These are phyloP conservation scores for Alternaria ethzedia DNA, from an alignment of 2,329 filamentous ascomycete species.

Conservation along the genomic window DNA sequence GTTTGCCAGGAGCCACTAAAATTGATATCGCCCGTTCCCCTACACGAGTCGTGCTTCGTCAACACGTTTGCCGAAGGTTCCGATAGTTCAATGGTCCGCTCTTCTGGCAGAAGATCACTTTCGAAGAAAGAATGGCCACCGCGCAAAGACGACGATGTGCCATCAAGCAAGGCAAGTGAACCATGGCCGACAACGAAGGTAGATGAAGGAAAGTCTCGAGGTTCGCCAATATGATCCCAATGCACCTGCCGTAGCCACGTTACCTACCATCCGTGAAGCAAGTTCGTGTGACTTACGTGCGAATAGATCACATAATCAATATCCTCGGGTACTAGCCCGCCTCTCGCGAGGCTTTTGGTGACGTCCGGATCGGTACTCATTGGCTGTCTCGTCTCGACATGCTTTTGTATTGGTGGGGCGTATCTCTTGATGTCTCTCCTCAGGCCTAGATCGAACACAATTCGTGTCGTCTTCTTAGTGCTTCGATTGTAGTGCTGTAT, in stretches of 20 bases:
- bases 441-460: conserved; percentile 64
- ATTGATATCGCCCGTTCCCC: conserved; percentile 8
- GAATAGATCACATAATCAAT: conserved; percentile 53
- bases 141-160: conserved; percentile 28
- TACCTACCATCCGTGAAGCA: background rate
- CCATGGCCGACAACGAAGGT: conserved; percentile 51
- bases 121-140: conserved; percentile 52
- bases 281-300: conserved; percentile 42
- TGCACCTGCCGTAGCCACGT: conserved; percentile 41
- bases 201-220: conserved; percentile 45
- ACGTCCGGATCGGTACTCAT: conserved; percentile 49
- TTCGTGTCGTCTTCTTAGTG: conserved; percentile 43
- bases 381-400: conserved; percentile 56
- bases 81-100: conserved; percentile 53
- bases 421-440: conserved; percentile 56
- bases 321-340: conserved; percentile 45
- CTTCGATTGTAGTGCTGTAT: conserved; percentile 55
- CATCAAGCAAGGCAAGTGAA: conserved; percentile 28
- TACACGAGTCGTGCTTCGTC: background rate
- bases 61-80: conserved; percentile 32
- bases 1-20: conserved; percentile 50
- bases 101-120: conserved; percentile 51
- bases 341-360: conserved; percentile 46
- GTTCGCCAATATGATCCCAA: conserved; percentile 53
- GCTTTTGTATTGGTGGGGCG: conserved; percentile 53